phyloP scores from a whole-genome alignment of 257 asterid species.

The Solanum arcanum region DNA sequence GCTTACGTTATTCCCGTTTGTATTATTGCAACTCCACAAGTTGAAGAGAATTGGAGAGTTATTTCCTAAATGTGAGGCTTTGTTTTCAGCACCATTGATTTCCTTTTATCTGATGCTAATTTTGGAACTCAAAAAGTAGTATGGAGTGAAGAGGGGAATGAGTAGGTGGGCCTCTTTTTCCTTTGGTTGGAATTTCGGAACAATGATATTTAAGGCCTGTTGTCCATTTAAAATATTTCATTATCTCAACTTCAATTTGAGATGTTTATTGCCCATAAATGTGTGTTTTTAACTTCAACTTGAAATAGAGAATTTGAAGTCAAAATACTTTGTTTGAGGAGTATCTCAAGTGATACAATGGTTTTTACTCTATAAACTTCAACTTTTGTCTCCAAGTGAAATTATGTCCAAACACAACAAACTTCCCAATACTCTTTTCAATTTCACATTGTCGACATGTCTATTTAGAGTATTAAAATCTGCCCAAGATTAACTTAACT shows the following conservation, averaged over 20 bases:
- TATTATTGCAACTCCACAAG: constrained; percentile 65
- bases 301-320: neutral
- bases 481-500: neutral
- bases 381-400: neutral
- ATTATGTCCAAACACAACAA: neutral
- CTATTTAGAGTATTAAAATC: neutral
- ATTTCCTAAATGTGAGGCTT: constrained; percentile 67
- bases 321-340: neutral
- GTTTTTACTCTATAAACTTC: neutral
- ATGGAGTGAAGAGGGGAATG: neutral
- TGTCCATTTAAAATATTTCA: neutral
- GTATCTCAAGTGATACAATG: neutral
- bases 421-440: neutral
- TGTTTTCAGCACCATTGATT: neutral
- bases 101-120: neutral
- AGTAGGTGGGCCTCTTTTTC: neutral
- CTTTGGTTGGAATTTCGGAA: neutral
- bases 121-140: neutral
- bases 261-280: neutral
- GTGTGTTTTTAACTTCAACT: neutral
- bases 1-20: constrained; percentile 49
- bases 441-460: neutral
- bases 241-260: neutral
- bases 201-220: neutral
- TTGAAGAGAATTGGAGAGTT: constrained; percentile 51